Percentiles rank a stretch among this genome's conserved stretches.
phyloP scores from a whole-genome alignment of 768 basidiomycete genomes.

The Boletus sp. region DNA sequence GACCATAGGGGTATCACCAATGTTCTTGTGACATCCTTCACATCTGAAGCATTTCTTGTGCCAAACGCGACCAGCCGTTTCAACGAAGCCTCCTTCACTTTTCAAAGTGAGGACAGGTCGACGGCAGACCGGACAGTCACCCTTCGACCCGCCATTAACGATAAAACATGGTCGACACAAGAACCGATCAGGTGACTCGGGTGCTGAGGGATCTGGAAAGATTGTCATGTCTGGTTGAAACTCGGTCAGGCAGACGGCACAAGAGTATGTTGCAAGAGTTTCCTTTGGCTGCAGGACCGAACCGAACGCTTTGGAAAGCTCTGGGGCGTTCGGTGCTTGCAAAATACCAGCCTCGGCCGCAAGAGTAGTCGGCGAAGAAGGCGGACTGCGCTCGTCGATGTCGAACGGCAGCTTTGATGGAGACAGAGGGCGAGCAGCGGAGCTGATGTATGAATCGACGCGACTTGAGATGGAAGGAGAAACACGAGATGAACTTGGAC shows the following conservation, averaged over 20 bases:
- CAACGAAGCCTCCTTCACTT: constrained; percentile 74
- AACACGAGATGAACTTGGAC: constrained; percentile 39
- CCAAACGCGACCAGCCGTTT: constrained; percentile 69
- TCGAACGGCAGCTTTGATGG: constrained; percentile 45
- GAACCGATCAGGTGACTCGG: constrained; percentile 44
- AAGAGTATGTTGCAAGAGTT: constrained; percentile 64
- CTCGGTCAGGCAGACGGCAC: constrained; percentile 56
- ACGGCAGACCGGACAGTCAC: constrained; percentile 62
- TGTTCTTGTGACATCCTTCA: constrained; percentile 65
- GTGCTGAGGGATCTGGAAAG: constrained; percentile 62
- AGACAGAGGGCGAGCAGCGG: constrained; percentile 55
- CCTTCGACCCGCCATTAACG: constrained; percentile 71
- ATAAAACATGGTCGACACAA: constrained; percentile 74
- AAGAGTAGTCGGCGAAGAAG: constrained; percentile 38
- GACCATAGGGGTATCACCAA: constrained; percentile 74
- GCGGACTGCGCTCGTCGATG: constrained; percentile 17
- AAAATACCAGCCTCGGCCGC: constrained; percentile 60
- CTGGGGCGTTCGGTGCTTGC: constrained; percentile 56
- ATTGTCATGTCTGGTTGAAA: constrained; percentile 85
- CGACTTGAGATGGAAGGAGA: constrained; percentile 39
- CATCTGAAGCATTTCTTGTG: constrained; percentile 82
- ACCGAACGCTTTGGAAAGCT: constrained; percentile 79
- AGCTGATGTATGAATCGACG: constrained; percentile 56
- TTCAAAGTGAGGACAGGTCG: constrained; percentile 73
- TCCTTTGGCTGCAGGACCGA: constrained; percentile 79